Evolutionary conservation across 75 land plant genomes (phyloP).

Genomic region (Picea glauca): DNA sequence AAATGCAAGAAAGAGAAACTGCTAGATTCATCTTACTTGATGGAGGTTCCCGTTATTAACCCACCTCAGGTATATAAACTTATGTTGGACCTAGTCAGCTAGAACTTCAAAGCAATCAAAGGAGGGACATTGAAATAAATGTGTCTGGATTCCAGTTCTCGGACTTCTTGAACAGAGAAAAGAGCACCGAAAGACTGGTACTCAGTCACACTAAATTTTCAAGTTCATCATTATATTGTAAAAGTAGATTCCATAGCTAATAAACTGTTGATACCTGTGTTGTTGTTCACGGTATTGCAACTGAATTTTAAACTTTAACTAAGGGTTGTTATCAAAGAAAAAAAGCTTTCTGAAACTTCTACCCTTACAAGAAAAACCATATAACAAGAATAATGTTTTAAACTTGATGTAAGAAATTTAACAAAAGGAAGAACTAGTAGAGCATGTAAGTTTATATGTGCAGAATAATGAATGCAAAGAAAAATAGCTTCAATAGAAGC

Average conservation of each 20-base stretch:
- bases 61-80: neutral
- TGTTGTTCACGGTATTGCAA: neutral
- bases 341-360: neutral
- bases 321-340: neutral
- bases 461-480: neutral
- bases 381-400: neutral
- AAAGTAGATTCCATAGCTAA: neutral
- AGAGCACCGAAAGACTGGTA: neutral
- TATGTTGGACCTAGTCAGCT: neutral
- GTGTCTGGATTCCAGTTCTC: no score
- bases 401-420: neutral
- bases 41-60: neutral
- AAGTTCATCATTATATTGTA: neutral
- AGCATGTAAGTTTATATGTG: no score
- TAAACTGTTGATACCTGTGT: neutral
- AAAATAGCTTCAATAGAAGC: neutral
- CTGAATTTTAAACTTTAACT: neutral
- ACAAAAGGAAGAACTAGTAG: no score
- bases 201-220: conserved; percentile 1
- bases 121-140: neutral
- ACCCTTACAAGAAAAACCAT: no score
- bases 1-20: neutral
- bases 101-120: neutral
- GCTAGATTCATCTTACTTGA: neutral
- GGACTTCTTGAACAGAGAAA: neutral